Percentiles rank a stretch among this genome's conserved stretches.
Conservation (phyloP, 2,329 filamentous ascomycete genomes). For the Trichoderma sp. region DNA sequence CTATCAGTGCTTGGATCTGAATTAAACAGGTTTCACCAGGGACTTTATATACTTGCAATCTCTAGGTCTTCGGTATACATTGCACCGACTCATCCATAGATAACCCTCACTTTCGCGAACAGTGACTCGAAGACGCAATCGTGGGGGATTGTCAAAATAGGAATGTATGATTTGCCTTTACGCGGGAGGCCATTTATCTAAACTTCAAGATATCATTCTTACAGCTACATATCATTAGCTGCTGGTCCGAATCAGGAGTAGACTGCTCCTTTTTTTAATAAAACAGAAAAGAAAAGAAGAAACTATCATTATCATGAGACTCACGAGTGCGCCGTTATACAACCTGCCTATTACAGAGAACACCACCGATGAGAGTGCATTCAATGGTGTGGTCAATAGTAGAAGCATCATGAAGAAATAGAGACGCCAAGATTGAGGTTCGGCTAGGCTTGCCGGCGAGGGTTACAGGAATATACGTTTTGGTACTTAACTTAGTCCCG, state of each 20-base stretch:
- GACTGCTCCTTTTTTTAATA: background rate
- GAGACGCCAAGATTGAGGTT: background rate
- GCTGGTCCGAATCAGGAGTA: background rate
- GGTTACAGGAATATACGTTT: background rate
- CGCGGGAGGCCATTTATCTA: background rate
- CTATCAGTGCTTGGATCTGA: background rate
- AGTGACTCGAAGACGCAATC: background rate
- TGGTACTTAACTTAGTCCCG: background rate
- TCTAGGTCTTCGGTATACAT: background rate
- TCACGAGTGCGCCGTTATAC: background rate
- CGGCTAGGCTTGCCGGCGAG: background rate
- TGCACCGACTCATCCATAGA: background rate
- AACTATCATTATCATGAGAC: background rate
- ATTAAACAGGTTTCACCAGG: background rate
- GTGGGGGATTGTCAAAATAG: background rate
- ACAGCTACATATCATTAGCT: background rate
- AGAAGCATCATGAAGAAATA: background rate
- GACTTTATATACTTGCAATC: constrained; percentile 6
- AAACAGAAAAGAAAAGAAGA: background rate
- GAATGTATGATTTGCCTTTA: background rate
- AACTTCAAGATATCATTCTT: background rate
- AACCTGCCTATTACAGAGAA: constrained; percentile 11
- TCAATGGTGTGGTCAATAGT: background rate
- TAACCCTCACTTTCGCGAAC: background rate
- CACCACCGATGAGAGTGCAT: background rate